Evolutionary conservation across 345 rosid species (phyloP), one percentile per base, ranked within the genome.

Genomic region (Acer yangbiense): DNA sequence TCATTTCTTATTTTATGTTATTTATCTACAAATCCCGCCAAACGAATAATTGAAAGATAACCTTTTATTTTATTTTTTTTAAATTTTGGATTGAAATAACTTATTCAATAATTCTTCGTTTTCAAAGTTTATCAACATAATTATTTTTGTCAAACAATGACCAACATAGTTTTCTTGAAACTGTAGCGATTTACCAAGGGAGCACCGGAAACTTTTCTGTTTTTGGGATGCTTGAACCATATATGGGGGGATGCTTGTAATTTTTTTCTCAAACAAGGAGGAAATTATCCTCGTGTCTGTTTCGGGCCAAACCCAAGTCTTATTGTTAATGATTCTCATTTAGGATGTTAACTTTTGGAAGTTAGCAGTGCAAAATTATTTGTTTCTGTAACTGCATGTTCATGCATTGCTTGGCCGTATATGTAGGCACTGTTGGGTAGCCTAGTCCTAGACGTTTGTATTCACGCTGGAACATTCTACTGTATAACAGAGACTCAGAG

Each of bases 201-300:
- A 21, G 57, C 3, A 35, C 12, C 27, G 23, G 10, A 65, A 76
- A 16, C 23, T 71, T 46, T 32, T 50, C 25, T 9, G 17, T 57
- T 54, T 9, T 74, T 35, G 8, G 46, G 74, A 27, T 66, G 46
- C 46, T 43, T 43, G 46, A 43, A 43, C 46, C 20, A 57, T 21
- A 7, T n/a, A 21, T 69, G 62, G n/a, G 69, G 63, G 41, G 1
- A 12, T 77, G 77, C 62, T 52, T 70, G 58, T 48, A 65, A 50
- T 76, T 71, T 54, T 54, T 74, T 74, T 29, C 18, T 18, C n/a
- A 48, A 77, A 57, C 61, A n/a, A 69, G 68, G 61, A 9, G 12
- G 9, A 63, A 29, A 43, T 62, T 63, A 68, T 10, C 18, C 14
- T 72, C 12, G 18, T 39, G 48, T 48, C 11, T 78, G 68, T 21